A percentile compares a stretch with the other conserved stretches of the same genome.
Evolutionary conservation across 805 yeast genomes (phyloP).

Genomic region (Candida corydali): DNA sequence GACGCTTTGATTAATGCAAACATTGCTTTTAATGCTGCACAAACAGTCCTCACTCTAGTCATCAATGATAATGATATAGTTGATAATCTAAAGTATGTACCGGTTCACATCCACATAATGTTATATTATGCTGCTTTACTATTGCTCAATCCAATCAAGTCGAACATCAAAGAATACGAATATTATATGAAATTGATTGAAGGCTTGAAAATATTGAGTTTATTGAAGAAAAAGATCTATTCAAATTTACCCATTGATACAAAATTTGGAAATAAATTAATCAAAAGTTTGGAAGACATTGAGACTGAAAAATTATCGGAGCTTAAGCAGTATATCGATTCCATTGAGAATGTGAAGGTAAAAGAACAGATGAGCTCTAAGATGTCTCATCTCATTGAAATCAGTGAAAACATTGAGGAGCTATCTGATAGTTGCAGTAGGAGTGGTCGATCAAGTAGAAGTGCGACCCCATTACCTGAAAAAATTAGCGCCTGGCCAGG

Average conservation of each 20-base stretch:
- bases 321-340: slow-evolving; percentile 16
- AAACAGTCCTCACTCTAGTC: slow-evolving; percentile 55
- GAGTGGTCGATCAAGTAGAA: slow-evolving; percentile 17
- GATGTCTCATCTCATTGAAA: slow-evolving; percentile 3
- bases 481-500: slow-evolving; percentile 62
- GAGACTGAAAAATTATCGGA: slow-evolving; percentile 23
- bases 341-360: slow-evolving; percentile 17
- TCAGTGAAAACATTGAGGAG: slow-evolving; percentile 7
- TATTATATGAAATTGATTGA: slow-evolving; percentile 25
- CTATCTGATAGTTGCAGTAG: slow-evolving; percentile 9
- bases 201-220: slow-evolving; percentile 40
- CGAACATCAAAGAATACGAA: slow-evolving; percentile 19
- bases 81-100: slow-evolving; percentile 55
- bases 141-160: slow-evolving; percentile 41
- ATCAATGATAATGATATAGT: slow-evolving; percentile 56
- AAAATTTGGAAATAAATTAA: slow-evolving; percentile 43
- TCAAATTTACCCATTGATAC: slow-evolving; percentile 51
- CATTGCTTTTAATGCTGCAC: slow-evolving; percentile 61
- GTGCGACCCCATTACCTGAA: slow-evolving; percentile 33
- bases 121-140: slow-evolving; percentile 61
- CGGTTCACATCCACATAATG: slow-evolving; percentile 72
- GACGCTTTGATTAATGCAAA: slow-evolving; percentile 35
- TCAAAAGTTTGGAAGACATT: slow-evolving; percentile 29
- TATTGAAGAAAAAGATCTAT: slow-evolving; percentile 39
- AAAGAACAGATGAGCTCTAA: slow-evolving; percentile 2